A percentile compares a stretch with the other conserved stretches of the same genome.
Evolutionary conservation across 768 basidiomycete genomes (phyloP).

Genomic region (Lactarius quietus): DNA sequence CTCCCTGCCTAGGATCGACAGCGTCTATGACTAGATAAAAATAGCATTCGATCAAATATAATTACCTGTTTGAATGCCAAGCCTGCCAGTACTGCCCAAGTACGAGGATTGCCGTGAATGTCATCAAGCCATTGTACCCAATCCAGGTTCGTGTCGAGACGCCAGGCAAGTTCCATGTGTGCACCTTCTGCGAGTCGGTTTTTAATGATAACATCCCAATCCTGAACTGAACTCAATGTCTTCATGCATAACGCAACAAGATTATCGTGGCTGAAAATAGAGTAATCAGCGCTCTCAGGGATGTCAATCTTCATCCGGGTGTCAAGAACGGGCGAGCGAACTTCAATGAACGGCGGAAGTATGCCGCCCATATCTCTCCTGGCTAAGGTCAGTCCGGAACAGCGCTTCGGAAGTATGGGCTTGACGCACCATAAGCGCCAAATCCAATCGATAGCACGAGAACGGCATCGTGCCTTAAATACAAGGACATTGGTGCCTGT

Average conservation of each 20-base stretch:
- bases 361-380: conserved; percentile 73
- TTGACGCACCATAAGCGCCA: conserved; percentile 74
- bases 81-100: conserved; percentile 75
- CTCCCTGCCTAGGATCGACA: conserved; percentile 34
- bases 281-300: conserved; percentile 37
- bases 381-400: neutral
- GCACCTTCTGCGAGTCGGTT: conserved; percentile 52
- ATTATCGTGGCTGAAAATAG: conserved; percentile 56
- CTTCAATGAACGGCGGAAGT: conserved; percentile 65
- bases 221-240: conserved; percentile 50
- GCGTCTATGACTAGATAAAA: neutral
- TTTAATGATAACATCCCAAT: conserved; percentile 62
- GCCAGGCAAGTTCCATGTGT: conserved; percentile 74
- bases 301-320: conserved; percentile 68
- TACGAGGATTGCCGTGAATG: conserved; percentile 54
- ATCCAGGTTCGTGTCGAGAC: conserved; percentile 66
- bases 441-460: conserved; percentile 81
- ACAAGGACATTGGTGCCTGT: conserved; percentile 84
- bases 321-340: conserved; percentile 64
- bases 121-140: conserved; percentile 82
- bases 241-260: conserved; percentile 60
- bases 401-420: neutral
- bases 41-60: conserved; percentile 19
- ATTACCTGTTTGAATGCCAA: conserved; percentile 68
- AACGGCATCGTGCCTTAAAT: conserved; percentile 75